Evolutionary conservation across 768 basidiomycete species (phyloP), one percentile per base, ranked within the genome.

Genomic region (Lactarius indigo): DNA sequence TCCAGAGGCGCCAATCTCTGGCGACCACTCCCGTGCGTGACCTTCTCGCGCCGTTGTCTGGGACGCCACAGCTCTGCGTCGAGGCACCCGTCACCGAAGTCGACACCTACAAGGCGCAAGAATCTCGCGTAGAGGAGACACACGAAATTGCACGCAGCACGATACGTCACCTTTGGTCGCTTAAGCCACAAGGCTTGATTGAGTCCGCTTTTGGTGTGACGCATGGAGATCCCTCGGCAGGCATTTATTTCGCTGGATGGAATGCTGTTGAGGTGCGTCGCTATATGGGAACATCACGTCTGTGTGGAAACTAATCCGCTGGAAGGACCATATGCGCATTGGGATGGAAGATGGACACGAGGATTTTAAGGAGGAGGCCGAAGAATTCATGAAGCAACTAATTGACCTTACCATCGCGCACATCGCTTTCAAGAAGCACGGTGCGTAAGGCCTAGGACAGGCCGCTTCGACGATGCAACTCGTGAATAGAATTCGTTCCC

Each of bases 251-350:
- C 26, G 18, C 3, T 5, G 65, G 65, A 20, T 66, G 65, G 65
- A 41, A 20, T 5, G 17, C 30, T 3, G 26, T 63, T 23, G 65
- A 66, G 65, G 65, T 66, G 1, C 57, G 56, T 63, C 23, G 50
- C 15, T 13, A 17, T 4, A 23, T 2, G 26, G 50, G 6, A 28
- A 13, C 26, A 15, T 28, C 13, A 52, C 26, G 26, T 23, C 13
- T 26, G 3, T n/a, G 6, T 26, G 23, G 12, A 52, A 52, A 17
- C 50, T 52, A 17, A 52, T 52, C 13, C 26, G 6, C 26, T 26
- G 12, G 13, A 26, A 52, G 50, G 50, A 52, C 1, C 50, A 52
- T 28, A 26, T 52, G 26, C 5, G 23, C 12, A 1, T 28, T 5
- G 50, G 50, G 5, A 52, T 52, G 50, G 50, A 15, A 28, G 50